phyloP scores from a whole-genome alignment of 73 alveolate genomes.

The Stentor coeruleus region DNA sequence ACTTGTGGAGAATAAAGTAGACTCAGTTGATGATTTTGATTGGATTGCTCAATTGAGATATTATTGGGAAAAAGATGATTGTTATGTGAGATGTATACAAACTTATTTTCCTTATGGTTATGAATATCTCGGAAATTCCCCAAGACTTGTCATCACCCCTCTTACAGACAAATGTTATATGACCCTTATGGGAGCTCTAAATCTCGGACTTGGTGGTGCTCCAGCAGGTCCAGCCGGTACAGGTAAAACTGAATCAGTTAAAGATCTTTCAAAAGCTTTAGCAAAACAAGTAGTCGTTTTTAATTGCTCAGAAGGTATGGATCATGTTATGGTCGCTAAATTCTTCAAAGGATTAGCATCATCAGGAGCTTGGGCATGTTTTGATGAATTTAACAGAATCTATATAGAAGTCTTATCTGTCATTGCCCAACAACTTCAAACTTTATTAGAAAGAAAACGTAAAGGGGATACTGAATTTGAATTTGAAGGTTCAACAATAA shows the following conservation, averaged over 20 bases:
- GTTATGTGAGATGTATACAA: slow-evolving; percentile 94
- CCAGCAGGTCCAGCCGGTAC: slow-evolving; percentile 99
- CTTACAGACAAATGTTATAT: slow-evolving; percentile 98
- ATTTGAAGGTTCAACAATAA: slow-evolving; percentile 70
- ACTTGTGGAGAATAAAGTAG: slow-evolving; percentile 76
- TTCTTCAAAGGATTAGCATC: slow-evolving; percentile 89
- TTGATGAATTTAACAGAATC: slow-evolving; percentile 77
- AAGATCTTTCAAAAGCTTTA: slow-evolving; percentile 91
- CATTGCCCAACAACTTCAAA: slow-evolving; percentile 53
- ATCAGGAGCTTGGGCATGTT: slow-evolving; percentile 90
- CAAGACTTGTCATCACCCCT: slow-evolving; percentile 99
- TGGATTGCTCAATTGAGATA: slow-evolving; percentile 99
- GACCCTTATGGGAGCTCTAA: slow-evolving; percentile 97
- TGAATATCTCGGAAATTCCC: slow-evolving; percentile 98
- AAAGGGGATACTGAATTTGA: slow-evolving; percentile 40
- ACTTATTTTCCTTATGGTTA: slow-evolving; percentile 98
- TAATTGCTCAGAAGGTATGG: slow-evolving; percentile 93
- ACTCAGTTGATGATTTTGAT: slow-evolving; percentile 89
- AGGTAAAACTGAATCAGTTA: slow-evolving; percentile 97
- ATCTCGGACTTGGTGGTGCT: slow-evolving; percentile 96
- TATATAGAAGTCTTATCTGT: slow-evolving; percentile 72
- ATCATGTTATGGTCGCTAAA: slow-evolving; percentile 97
- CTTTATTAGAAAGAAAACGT: slow-evolving; percentile 47
- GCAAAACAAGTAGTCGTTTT: slow-evolving; percentile 87
- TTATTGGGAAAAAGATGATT: slow-evolving; percentile 96